Evolutionary conservation across 208 protist genomes (phyloP).

Genomic region (Tetramitus jugosus): DNA sequence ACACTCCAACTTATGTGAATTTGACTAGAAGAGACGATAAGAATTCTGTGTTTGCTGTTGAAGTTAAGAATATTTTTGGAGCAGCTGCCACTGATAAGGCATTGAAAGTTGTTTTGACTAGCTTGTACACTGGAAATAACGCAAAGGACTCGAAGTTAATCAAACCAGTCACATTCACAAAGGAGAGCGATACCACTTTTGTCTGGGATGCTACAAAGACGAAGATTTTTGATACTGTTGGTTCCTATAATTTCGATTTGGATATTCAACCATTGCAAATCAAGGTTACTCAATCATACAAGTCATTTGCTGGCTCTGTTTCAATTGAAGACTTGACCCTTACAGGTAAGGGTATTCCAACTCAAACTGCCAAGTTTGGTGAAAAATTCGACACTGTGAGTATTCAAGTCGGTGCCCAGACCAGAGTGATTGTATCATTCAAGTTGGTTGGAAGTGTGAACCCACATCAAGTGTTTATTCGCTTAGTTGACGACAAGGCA

Average conservation of each 20-base stretch:
- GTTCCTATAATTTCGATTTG: slow-evolving; percentile 4
- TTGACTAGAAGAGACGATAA: not conserved
- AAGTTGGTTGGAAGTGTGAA: not conserved
- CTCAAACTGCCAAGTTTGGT: not conserved
- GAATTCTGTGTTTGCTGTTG: not conserved
- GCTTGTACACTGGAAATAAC: slow-evolving; percentile 2
- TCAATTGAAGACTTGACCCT: slow-evolving; percentile 2
- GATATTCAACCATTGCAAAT: not conserved
- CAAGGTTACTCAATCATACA: not conserved
- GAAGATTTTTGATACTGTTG: not conserved
- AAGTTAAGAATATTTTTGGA: not conserved
- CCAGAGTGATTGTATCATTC: not conserved
- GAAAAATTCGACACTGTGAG: not conserved
- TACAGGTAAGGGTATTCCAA: not conserved
- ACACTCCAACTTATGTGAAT: not conserved
- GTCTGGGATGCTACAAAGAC: no score
- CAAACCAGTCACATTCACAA: not conserved
- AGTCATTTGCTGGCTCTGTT: not conserved
- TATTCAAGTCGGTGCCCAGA: not conserved
- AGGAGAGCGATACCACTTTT: no score
- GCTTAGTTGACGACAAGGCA: not conserved
- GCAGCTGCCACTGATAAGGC: not conserved
- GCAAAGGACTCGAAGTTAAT: not conserved
- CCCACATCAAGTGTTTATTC: slow-evolving; percentile 9
- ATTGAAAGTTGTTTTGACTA: slow-evolving; percentile 2